Evolutionary conservation across 805 yeast species (phyloP), one percentile per base, ranked within the genome.

Genomic region (Candida ficus): DNA sequence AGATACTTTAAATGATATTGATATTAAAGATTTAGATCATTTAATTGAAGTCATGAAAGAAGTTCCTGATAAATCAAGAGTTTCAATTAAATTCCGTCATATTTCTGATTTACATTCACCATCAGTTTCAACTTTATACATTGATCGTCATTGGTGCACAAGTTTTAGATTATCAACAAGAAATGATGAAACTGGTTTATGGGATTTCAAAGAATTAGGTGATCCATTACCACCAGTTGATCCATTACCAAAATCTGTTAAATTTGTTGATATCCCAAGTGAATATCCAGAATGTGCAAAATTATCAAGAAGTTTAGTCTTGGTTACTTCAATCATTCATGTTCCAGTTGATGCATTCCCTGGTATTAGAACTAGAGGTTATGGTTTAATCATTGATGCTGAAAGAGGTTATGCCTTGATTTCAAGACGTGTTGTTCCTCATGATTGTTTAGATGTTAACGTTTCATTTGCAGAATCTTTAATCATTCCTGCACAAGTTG

Each of bases 131-230:
- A 75, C 83, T 2, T 70, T 84, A 10, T 77, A 74, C 52, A 73
- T 89, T 37, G 95, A 88, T 54, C 78, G 96, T 48, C 95, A 87
- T 62, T 89, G 96, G 96, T 69, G 74, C 42, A 71, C 80, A 7
- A 71, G 80, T 33, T 83, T 88, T 60, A 73, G 82, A 49, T 51
- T 82, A 35, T 93, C 93, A 3, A 50, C 83, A 64, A 63, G 83
- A 73, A 60, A 78, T 48, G 80, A 77, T 48, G 49, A 43, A 18
- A 68, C 79, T 1, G 83, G 83, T 16, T 49, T 75, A 20, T 77
- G 83, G 83, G 81, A 77, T 46, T 74, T 68, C 48, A 55, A 60
- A 17, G 68, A 68, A 30, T 55, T 77, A 7, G 76, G 71, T 6
- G 66, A 76, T 22, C 80, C 93, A 4, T 55, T 79, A 19, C 78